Evolutionary conservation across 345 rosid genomes (phyloP), one percentile per base, ranked within the genome.

Genomic region (Ailanthus altissimus): DNA sequence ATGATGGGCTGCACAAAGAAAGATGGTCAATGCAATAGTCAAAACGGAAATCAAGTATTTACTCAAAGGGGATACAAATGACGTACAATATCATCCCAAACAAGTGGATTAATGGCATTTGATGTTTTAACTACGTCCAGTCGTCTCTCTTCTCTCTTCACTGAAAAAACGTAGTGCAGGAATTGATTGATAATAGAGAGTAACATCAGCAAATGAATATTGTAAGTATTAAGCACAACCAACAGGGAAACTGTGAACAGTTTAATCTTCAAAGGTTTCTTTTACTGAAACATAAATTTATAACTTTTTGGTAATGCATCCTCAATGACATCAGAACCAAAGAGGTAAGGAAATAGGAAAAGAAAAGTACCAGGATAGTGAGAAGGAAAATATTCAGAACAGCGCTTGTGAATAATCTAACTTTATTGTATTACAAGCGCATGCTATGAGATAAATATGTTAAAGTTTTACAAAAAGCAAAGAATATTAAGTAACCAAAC

Each of bases 41-140:
- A 71, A 78, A 1, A 50, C 23, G 74, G 53, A 62, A 65, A 62
- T 28, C 16, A 66, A 69, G 60, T 0, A 40, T 64, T 65, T 23
- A 45, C 57, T 15, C 25, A 8, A 47, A 57, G 60, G 46, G 11
- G 0, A 50, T 16, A 40, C 54, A 51, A 68, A 66, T 67, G 42
- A 70, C 96, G 10, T 90, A 95, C 99, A 82, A 93, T 89, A 84
- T 95, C 90, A 62, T 92, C 90, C 96, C 97, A 95, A 50, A 90
- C 91, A 0, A 93, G 80, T 50, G 99, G 99, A 71, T 79, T 92
- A 63, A 89, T 60, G 4, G 98, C 93, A 81, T 92, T 95, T 69
- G 89, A 84, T 62, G 99, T 93, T 80, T 89, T 89, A 42, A 88
- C 81, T 57, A 95, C 84, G 63, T 85, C 93, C 61, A 95, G 98